Evolutionary conservation across 1,284 basidiomycete genomes (phyloP).

Genomic region (Somion occarium): DNA sequence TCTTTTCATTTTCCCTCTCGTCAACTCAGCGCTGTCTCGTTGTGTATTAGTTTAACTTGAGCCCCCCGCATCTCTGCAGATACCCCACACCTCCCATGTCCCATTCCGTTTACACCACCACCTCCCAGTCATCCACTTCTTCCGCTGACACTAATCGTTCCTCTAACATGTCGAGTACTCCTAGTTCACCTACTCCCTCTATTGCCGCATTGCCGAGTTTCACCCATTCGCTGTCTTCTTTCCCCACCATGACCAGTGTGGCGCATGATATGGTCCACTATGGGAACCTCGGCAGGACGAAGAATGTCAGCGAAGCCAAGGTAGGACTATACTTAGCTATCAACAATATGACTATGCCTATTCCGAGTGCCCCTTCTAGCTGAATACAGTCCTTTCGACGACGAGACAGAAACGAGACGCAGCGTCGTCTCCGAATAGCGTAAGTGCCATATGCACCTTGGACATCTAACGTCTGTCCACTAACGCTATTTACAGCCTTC

Average conservation of each 20-base stretch:
- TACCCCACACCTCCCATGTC: conserved; percentile 7
- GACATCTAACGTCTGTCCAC: neutral
- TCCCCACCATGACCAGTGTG: conserved; percentile 29
- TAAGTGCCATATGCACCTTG: conserved; percentile 6
- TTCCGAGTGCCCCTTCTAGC: conserved; percentile 13
- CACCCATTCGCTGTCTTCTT: conserved; percentile 28
- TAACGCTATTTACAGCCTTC: conserved; percentile 7
- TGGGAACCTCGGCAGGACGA: conserved; percentile 22
- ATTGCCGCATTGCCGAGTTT: conserved; percentile 29
- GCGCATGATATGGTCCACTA: conserved; percentile 30
- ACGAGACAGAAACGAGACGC: conserved; percentile 22
- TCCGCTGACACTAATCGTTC: neutral
- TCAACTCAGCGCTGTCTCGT: neutral
- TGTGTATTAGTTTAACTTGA: neutral
- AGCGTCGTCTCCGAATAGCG: conserved; percentile 11
- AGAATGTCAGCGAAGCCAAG: conserved; percentile 27
- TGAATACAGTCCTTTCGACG: conserved; percentile 23
- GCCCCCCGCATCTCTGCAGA: neutral
- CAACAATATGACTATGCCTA: neutral
- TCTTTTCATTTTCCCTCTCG: conserved; percentile 3
- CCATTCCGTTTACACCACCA: conserved; percentile 8
- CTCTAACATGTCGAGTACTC: neutral
- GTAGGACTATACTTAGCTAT: conserved; percentile 10
- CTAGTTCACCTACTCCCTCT: conserved; percentile 8
- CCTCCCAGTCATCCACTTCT: conserved; percentile 4